Percentiles rank a stretch among this genome's conserved stretches.
Conservation (phyloP, 257 asterid genomes). For the Solanum medicagineum region DNA sequence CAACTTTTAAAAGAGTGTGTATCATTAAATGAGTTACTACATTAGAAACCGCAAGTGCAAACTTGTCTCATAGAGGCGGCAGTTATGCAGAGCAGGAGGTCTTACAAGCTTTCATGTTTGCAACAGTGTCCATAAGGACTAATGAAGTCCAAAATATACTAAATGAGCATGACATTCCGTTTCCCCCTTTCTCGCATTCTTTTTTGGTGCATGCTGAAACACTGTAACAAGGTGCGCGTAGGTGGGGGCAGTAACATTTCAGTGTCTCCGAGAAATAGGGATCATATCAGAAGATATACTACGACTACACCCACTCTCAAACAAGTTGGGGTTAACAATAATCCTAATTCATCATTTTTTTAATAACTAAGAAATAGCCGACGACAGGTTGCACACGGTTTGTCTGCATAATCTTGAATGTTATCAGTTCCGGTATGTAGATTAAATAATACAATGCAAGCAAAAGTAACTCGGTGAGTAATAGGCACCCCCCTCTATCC, state of each 20-base stretch:
- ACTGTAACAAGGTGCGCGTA: background rate
- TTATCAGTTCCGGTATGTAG: no score
- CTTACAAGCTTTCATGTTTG: background rate
- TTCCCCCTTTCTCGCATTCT: background rate
- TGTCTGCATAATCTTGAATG: no score
- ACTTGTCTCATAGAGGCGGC: background rate
- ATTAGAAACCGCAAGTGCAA: background rate
- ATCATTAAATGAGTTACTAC: background rate
- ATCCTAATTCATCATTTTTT: background rate
- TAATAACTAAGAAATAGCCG: background rate
- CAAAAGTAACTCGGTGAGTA: background rate
- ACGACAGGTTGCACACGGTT: background rate
- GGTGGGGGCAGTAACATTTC: background rate
- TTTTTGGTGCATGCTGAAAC: background rate
- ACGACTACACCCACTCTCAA: background rate
- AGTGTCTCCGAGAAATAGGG: background rate
- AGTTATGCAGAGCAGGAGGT: background rate
- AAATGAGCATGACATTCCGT: background rate
- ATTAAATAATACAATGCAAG: no score
- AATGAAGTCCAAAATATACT: background rate
- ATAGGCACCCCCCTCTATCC: background rate
- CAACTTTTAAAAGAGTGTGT: background rate
- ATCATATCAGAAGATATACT: background rate
- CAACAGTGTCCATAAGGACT: background rate
- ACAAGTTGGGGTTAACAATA: background rate